Evolutionary conservation across 495 filamentous ascomycete genomes (phyloP), one percentile per base, ranked within the genome.

Genomic region (Trichoderma erinaceum): DNA sequence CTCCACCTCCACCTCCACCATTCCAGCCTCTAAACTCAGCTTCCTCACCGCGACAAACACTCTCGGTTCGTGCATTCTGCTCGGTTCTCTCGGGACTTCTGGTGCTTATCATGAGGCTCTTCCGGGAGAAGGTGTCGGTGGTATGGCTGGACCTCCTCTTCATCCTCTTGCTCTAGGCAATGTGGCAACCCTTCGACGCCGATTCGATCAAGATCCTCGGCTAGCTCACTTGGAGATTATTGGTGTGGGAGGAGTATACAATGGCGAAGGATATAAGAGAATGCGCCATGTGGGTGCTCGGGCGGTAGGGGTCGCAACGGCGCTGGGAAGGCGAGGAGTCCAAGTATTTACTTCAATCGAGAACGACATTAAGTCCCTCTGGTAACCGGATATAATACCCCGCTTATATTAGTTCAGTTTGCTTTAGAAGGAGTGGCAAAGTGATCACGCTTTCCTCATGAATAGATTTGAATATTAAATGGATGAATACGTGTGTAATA

Each of bases 111-210:
- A 13, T 12, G 44, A 75, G 3, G 80, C 75, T 0, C 78, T 81
- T 0, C 80, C 78, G 1, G 84, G 81, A 1, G 73, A 71, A 0
- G 88, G 88, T 0, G 80, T 90, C 7, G 89, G 89, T 0, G 89
- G 89, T 0, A 75, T 92, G 70, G 89, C 86, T 0, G 89, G 89
- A 0, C 79, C 86, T 41, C 82, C 87, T 63, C 73, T 92, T 65
- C 89, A 92, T 76, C 87, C 89, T 5, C 78, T 92, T 2, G 88
- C 89, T n/a, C 73, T 92, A 35, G 89, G 90, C 15, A 92, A 92
- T 71, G 89, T 92, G 27, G 75, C 73, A 50, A 87, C 84, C 10
- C 76, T 92, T 23, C 74, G 86, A 23, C 70, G 71, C 63, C 70
- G 88, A 81, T 70, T 91, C 38, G 83, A 87, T 70, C 76, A 76